Conservation (phyloP, 179 eudicot species). For the Amaranthus tricolor region DNA sequence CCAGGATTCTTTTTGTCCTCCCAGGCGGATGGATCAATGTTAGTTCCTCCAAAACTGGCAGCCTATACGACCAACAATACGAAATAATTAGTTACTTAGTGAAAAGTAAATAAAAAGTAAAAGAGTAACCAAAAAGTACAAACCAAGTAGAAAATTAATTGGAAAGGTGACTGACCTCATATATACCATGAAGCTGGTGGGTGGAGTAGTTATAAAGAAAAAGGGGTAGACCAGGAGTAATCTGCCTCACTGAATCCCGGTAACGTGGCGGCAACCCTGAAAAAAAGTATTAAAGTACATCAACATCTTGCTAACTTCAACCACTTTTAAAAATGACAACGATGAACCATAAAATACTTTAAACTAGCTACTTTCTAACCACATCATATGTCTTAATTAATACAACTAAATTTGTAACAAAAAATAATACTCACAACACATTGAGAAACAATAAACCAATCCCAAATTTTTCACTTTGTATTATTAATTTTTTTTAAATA, state of each 20-base stretch:
- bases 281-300: slow-evolving; percentile 4
- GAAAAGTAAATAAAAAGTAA: not conserved
- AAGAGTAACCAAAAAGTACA: slow-evolving; percentile 13
- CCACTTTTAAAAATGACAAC: not conserved
- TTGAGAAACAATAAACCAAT: not conserved
- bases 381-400: not conserved
- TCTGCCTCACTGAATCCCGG: slow-evolving; percentile 92
- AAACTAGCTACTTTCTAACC: not conserved
- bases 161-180: slow-evolving; percentile 60
- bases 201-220: slow-evolving; percentile 98
- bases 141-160: slow-evolving; percentile 24
- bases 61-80: slow-evolving; percentile 46
- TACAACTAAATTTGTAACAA: too few relatives aligned
- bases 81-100: slow-evolving; percentile 9
- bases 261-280: slow-evolving; percentile 95
- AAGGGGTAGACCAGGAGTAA: slow-evolving; percentile 94
- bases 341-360: not conserved
- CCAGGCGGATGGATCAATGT: slow-evolving; percentile 96
- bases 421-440: not conserved
- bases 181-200: slow-evolving; percentile 97
- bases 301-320: slow-evolving; percentile 12
- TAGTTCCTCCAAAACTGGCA: slow-evolving; percentile 91
- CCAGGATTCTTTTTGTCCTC: slow-evolving; percentile 96
- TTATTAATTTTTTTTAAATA: too few relatives aligned
- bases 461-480: not conserved